Base-by-base conservation (phyloP, 2,329 filamentous ascomycete species). In the Cercospora janseana region DNA sequence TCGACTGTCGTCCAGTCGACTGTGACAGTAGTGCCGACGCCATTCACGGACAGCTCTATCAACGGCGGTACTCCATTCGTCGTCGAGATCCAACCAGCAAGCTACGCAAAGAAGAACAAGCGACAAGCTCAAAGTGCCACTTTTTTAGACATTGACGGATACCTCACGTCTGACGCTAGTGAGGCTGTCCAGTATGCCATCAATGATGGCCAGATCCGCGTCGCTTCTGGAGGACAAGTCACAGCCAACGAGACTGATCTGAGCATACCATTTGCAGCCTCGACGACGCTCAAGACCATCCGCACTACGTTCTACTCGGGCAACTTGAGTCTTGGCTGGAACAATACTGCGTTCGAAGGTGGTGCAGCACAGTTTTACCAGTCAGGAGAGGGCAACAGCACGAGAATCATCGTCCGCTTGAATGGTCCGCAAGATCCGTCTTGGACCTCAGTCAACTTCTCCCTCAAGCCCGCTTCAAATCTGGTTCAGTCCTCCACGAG, bases 41-140 rank as follows among this genome's bases (percentile, higher is more conserved):
- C 61, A 29, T 59, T 58, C 26, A 57, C 59, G 2, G 66, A 69
- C 46, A 51, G 54, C 5, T 52, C 52, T 4, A 55, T 61, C 31
- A 68, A 68, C 48, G 55, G 46, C 26, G 67, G 67, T 6, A 58
- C 60, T 7, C 53, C 65, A 1, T 69, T 69, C 47, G 61, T 66
- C 4, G 50, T 68, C 7, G 55, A 60, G 21, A 37, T 68, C 18
- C 52, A 63, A 35, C 52, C 49, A 2, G 50, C 45, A 13, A 43
- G 41, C 43, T 18, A 51, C 13, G 46, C 46, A 10, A 50, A 41
- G 23, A 50, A 46, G 35, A 27, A 34, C 44, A 61, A 48, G 52
- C 49, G 61, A 45, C 63, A 65, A 46, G 52, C 57, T 5, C 42
- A 52, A 18, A 32, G 31, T 10, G 6, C 24, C 12, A 58, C 59